Percentiles rank a stretch among this genome's conserved stretches.
phyloP scores from a whole-genome alignment of 164 flowering plant species.

The Stephania cephalantha region DNA sequence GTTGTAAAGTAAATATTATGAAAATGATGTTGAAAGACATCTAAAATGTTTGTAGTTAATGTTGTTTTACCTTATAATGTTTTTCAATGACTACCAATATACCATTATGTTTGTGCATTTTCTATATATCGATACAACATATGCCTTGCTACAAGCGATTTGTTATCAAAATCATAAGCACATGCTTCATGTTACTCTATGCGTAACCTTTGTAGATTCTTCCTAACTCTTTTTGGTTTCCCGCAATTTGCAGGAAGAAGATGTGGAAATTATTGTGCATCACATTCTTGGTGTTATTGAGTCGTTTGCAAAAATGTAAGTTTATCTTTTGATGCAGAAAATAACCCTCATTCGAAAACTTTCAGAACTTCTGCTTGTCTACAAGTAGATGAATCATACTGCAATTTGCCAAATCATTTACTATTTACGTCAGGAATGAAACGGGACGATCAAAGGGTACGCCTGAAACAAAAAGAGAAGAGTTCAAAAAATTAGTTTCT shows the following conservation, averaged over 20 bases:
- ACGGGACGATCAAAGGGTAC: conserved; percentile 11
- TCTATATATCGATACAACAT: no score
- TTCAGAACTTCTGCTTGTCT: not conserved
- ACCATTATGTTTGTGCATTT: not conserved
- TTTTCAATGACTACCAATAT: not conserved
- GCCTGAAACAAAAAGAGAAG: conserved; percentile 34
- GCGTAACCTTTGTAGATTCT: not conserved
- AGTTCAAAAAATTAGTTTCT: conserved; percentile 46
- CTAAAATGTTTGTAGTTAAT: not conserved
- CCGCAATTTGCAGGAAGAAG: conserved; percentile 43
- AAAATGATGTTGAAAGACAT: not conserved
- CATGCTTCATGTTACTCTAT: not conserved
- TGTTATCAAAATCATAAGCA: not conserved
- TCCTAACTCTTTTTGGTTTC: not conserved
- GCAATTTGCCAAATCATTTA: not conserved
- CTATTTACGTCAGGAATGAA: conserved; percentile 29
- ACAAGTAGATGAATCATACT: not conserved
- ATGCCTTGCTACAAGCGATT: no score
- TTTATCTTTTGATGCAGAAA: not conserved
- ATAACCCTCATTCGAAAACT: not conserved
- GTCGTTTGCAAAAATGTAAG: conserved; percentile 43
- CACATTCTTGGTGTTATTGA: conserved; percentile 59
- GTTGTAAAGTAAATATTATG: not conserved
- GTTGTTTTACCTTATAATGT: not conserved
- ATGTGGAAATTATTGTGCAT: conserved; percentile 59